phyloP scores from a whole-genome alignment of 2,329 filamentous ascomycete species.

The Colletotrichum tamarilloi region DNA sequence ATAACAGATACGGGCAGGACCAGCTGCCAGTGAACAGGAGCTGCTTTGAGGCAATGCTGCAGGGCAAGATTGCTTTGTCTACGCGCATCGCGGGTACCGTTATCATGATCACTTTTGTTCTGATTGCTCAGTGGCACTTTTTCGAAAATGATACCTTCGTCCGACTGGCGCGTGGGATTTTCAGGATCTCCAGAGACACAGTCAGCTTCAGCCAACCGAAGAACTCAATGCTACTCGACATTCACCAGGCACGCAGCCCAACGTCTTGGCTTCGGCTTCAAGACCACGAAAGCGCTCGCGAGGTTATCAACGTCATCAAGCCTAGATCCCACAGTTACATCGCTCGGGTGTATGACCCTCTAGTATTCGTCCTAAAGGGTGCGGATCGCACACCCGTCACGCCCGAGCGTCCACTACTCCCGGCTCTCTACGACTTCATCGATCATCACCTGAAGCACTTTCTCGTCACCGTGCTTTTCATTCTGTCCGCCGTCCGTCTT shows the following conservation, averaged over 20 bases:
- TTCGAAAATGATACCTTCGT: slow-evolving; percentile 68
- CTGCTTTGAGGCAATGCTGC: slow-evolving; percentile 72
- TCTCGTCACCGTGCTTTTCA: slow-evolving; percentile 69
- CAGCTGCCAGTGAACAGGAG: slow-evolving; percentile 49
- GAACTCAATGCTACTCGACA: slow-evolving; percentile 62
- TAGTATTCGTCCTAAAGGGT: slow-evolving; percentile 77
- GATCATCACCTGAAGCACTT: slow-evolving; percentile 70
- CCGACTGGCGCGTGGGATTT: slow-evolving; percentile 48
- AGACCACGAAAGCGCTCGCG: slow-evolving; percentile 81
- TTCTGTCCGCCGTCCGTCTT: slow-evolving; percentile 73
- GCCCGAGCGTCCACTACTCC: slow-evolving; percentile 60
- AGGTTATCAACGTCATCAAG: slow-evolving; percentile 81
- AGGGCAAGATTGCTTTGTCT: slow-evolving; percentile 74
- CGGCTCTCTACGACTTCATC: slow-evolving; percentile 75
- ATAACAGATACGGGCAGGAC: slow-evolving; percentile 42
- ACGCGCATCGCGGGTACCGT: slow-evolving; percentile 81
- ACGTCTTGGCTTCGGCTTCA: slow-evolving; percentile 81
- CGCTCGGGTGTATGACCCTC: slow-evolving; percentile 78
- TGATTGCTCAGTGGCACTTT: slow-evolving; percentile 83
- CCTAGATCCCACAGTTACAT: slow-evolving; percentile 77
- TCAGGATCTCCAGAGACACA: slow-evolving; percentile 43
- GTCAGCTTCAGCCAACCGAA: slow-evolving; percentile 39
- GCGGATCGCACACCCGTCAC: slow-evolving; percentile 72
- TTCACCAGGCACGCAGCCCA: slow-evolving; percentile 81
- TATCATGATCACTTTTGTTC: slow-evolving; percentile 77